Percentiles rank a stretch among this genome's conserved stretches.
phyloP scores from a whole-genome alignment of 106 monocot genomes.

The Cymbidium sinense region DNA sequence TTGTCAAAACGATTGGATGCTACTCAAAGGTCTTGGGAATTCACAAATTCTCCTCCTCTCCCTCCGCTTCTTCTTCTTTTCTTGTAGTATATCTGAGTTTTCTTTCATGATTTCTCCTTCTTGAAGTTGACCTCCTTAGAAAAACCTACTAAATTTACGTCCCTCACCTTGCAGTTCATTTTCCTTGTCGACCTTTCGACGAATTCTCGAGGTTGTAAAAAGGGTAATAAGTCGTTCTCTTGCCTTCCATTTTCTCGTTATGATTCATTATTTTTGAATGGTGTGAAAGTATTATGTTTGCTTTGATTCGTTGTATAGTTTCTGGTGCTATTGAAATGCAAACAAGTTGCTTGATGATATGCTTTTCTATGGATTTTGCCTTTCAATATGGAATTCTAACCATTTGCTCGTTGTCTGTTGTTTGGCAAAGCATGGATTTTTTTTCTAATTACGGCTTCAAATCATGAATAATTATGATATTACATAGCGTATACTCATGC shows the following conservation, averaged over 20 bases:
- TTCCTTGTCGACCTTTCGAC: too few relatives aligned
- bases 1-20: too few relatives aligned
- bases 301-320: not conserved
- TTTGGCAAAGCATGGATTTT: not conserved
- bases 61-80: too few relatives aligned
- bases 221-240: not conserved
- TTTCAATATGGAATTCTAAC: not conserved
- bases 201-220: too few relatives aligned
- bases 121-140: too few relatives aligned
- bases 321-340: not conserved
- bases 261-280: not conserved
- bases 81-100: too few relatives aligned
- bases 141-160: too few relatives aligned
- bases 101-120: too few relatives aligned
- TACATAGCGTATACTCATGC: not conserved
- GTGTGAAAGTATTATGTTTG: not conserved
- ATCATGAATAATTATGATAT: not conserved
- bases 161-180: too few relatives aligned
- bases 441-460: not conserved
- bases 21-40: too few relatives aligned
- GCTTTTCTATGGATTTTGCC: not conserved
- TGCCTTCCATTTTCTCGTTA: not conserved
- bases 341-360: slow-evolving; percentile 1
- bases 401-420: not conserved
- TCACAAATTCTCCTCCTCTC: too few relatives aligned